Evolutionary conservation across 495 filamentous ascomycete species (phyloP).

Genomic region (Penicillium flavigenum): DNA sequence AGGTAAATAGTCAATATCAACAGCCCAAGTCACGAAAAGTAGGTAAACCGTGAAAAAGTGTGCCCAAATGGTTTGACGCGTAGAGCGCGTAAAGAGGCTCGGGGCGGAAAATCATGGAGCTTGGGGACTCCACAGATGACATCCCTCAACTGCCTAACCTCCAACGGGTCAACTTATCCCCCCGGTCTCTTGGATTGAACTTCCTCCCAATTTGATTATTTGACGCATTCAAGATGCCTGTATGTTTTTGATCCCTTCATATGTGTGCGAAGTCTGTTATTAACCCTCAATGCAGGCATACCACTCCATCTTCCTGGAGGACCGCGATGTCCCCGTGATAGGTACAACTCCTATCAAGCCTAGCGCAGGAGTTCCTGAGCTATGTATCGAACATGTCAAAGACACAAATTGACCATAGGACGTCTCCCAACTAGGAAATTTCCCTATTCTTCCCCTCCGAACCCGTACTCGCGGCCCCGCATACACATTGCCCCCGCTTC

Average conservation of each 20-base stretch:
- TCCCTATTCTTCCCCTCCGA: slow-evolving; percentile 90
- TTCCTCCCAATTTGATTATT: slow-evolving; percentile 22
- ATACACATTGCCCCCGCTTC: slow-evolving; percentile 74
- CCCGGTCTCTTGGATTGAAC: slow-evolving; percentile 15
- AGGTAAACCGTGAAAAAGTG: slow-evolving; percentile 15
- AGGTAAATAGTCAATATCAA: background rate
- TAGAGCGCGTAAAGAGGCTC: slow-evolving; percentile 50
- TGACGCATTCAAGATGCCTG: slow-evolving; percentile 48
- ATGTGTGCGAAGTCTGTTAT: background rate
- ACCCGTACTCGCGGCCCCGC: slow-evolving; percentile 90
- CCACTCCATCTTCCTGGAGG: slow-evolving; percentile 89
- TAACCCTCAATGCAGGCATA: slow-evolving; percentile 62
- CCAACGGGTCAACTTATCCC: slow-evolving; percentile 26
- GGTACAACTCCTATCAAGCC: slow-evolving; percentile 44
- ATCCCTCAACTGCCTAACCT: slow-evolving; percentile 33
- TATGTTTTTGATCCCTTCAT: slow-evolving; percentile 25
- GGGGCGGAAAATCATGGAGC: slow-evolving; percentile 46
- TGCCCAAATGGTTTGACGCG: slow-evolving; percentile 23
- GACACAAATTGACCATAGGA: slow-evolving; percentile 13
- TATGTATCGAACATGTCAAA: slow-evolving; percentile 5
- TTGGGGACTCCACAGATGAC: slow-evolving; percentile 37
- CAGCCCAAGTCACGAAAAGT: slow-evolving; percentile 1
- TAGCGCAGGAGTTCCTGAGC: slow-evolving; percentile 8
- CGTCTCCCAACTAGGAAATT: slow-evolving; percentile 61
- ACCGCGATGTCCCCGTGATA: slow-evolving; percentile 66